A percentile compares a stretch with the other conserved stretches of the same genome.
These are phyloP conservation scores for Tetrapisispora taiwanensis DNA, from an alignment of 805 yeast genomes.

Conservation along the genomic window DNA sequence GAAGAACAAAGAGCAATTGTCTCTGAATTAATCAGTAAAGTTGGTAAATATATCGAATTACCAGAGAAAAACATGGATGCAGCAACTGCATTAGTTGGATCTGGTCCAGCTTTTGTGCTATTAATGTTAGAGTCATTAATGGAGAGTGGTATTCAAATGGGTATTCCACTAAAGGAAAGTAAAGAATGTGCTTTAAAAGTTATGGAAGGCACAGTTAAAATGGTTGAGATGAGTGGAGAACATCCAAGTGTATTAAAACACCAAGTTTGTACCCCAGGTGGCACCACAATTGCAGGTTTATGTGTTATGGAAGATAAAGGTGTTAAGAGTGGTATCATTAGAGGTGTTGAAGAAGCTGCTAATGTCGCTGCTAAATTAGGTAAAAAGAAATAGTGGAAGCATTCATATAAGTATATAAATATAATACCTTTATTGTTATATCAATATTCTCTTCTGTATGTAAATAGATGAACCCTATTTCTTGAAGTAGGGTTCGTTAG, in stretches of 20 bases:
- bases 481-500: no score
- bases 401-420: not conserved
- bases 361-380: slow-evolving; percentile 55
- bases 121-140: slow-evolving; percentile 83
- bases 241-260: slow-evolving; percentile 86
- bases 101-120: slow-evolving; percentile 92
- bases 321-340: slow-evolving; percentile 75
- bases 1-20: slow-evolving; percentile 31
- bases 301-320: slow-evolving; percentile 87
- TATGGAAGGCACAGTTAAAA: slow-evolving; percentile 84
- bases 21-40: slow-evolving; percentile 42
- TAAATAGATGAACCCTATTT: no score
- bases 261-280: slow-evolving; percentile 94
- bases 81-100: slow-evolving; percentile 88
- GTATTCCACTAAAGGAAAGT: slow-evolving; percentile 78
- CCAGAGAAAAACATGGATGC: slow-evolving; percentile 95
- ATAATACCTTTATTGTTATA: no score
- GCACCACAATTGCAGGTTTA: slow-evolving; percentile 93
- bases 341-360: slow-evolving; percentile 91
- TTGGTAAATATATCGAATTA: slow-evolving; percentile 51
- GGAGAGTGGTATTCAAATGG: slow-evolving; percentile 93
- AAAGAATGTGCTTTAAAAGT: slow-evolving; percentile 85
- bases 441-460: no score
- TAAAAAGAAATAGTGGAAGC: slow-evolving; percentile 30
- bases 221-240: slow-evolving; percentile 71